These are phyloP conservation scores for Periconia sp. DNA, from an alignment of 2,329 filamentous ascomycete genomes.

Conservation along the genomic window DNA sequence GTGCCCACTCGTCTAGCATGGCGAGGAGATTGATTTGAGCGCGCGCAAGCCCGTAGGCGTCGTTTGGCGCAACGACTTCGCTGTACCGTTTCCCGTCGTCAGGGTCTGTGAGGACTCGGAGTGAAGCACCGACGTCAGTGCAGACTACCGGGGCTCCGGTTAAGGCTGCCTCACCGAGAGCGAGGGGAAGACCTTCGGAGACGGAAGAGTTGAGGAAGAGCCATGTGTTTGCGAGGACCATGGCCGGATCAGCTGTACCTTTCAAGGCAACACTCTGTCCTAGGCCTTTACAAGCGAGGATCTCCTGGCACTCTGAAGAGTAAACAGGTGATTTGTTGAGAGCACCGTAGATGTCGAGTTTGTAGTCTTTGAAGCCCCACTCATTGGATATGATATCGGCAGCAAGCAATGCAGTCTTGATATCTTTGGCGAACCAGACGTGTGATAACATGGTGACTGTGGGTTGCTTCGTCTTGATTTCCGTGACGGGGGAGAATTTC, in stretches of 20 bases:
- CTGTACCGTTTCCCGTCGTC: constrained; percentile 54
- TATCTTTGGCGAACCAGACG: constrained; percentile 62
- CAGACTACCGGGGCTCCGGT: constrained; percentile 59
- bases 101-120: constrained; percentile 58
- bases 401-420: constrained; percentile 65
- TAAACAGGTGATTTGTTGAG: constrained; percentile 65
- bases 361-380: constrained; percentile 67
- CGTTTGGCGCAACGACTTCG: constrained; percentile 66
- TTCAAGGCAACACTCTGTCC: constrained; percentile 54
- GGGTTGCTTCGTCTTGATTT: constrained; percentile 60
- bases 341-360: constrained; percentile 64
- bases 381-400: constrained; percentile 67
- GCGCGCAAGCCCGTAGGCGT: constrained; percentile 60
- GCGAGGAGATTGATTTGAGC: constrained; percentile 65
- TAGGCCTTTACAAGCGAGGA: constrained; percentile 59
- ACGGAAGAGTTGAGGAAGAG: constrained; percentile 58
- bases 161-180: constrained; percentile 60
- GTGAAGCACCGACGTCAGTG: constrained; percentile 59
- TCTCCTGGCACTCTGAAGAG: constrained; percentile 60
- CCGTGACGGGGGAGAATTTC: constrained; percentile 61
- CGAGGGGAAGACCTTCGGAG: constrained; percentile 59
- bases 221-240: constrained; percentile 47
- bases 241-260: constrained; percentile 58
- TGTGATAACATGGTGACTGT: constrained; percentile 69
- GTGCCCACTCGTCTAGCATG: constrained; percentile 63